Evolutionary conservation across 2,329 filamentous ascomycete species (phyloP).

Genomic region (Fusarium verrucosum): DNA sequence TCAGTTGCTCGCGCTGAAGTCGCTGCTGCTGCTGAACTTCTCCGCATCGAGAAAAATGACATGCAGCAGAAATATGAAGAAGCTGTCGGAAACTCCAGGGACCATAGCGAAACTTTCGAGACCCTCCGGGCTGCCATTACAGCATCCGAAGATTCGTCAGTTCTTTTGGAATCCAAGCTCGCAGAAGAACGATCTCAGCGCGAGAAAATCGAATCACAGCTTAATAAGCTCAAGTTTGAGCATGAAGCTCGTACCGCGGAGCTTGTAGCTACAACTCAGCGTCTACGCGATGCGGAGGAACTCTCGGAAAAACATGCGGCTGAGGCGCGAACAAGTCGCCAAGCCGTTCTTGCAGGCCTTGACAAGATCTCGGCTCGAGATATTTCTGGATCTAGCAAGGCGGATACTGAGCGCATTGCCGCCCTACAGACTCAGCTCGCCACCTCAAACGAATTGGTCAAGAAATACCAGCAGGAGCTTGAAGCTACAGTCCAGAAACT

Average conservation of each 20-base stretch:
- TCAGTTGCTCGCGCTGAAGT: conserved; percentile 81
- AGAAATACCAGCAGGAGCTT: conserved; percentile 88
- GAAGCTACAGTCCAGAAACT: conserved; percentile 88
- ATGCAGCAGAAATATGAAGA: conserved; percentile 75
- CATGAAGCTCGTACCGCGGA: conserved; percentile 84
- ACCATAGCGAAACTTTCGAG: conserved; percentile 75
- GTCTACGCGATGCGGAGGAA: conserved; percentile 86
- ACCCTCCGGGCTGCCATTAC: conserved; percentile 80
- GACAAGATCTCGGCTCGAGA: conserved; percentile 73
- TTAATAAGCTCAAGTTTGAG: conserved; percentile 80
- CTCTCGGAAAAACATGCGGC: conserved; percentile 85
- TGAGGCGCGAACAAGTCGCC: conserved; percentile 86
- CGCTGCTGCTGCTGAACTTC: conserved; percentile 74
- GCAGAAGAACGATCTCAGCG: conserved; percentile 82
- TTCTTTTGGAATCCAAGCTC: conserved; percentile 80
- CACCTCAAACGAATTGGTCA: conserved; percentile 80
- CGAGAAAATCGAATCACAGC: conserved; percentile 78
- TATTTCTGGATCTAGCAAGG: conserved; percentile 56
- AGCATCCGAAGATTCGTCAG: conserved; percentile 80
- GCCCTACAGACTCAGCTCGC: conserved; percentile 84
- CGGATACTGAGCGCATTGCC: conserved; percentile 71
- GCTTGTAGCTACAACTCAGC: conserved; percentile 76
- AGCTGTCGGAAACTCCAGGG: conserved; percentile 71
- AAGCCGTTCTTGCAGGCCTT: conserved; percentile 83
- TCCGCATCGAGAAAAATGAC: conserved; percentile 88